These are phyloP conservation scores for Boletus coccyginus DNA, from an alignment of 768 basidiomycete species.

Conservation along the genomic window DNA sequence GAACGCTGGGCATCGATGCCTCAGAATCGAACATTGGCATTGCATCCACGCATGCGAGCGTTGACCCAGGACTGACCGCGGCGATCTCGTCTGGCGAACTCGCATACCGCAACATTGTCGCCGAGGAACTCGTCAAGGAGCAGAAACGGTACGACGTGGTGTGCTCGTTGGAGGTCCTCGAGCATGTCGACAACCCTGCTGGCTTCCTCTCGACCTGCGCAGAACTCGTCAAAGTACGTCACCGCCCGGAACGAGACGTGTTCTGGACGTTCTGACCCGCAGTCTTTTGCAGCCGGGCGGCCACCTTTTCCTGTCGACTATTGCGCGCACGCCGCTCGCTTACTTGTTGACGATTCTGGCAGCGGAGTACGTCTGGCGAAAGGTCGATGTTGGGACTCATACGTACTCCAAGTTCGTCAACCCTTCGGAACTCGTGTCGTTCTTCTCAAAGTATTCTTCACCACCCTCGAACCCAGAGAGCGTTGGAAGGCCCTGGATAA, in stretches of 20 bases:
- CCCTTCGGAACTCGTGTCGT: constrained; percentile 78
- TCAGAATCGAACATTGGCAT: constrained; percentile 84
- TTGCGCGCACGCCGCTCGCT: constrained; percentile 81
- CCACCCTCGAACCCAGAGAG: constrained; percentile 6
- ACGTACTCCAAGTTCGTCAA: constrained; percentile 89
- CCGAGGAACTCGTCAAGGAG: constrained; percentile 68
- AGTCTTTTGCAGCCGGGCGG: constrained; percentile 74
- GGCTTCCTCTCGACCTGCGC: constrained; percentile 81
- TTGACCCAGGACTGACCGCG: constrained; percentile 60
- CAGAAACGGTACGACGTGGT: constrained; percentile 82
- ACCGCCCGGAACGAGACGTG: neutral
- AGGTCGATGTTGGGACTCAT: constrained; percentile 87
- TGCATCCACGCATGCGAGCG: constrained; percentile 76
- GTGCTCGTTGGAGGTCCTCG: constrained; percentile 96
- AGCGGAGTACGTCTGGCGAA: constrained; percentile 77
- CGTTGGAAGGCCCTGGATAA: constrained; percentile 54
- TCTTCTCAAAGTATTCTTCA: constrained; percentile 64
- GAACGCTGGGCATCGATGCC: constrained; percentile 91
- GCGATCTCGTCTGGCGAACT: constrained; percentile 36
- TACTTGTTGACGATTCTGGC: constrained; percentile 68
- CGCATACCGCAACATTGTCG: constrained; percentile 68
- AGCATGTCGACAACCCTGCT: constrained; percentile 93
- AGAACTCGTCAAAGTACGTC: constrained; percentile 78
- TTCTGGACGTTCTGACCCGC: constrained; percentile 2
- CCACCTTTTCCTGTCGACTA: constrained; percentile 92